Evolutionary conservation across 441 rosid genomes (phyloP).

Genomic region (Biscutella laevigata): DNA sequence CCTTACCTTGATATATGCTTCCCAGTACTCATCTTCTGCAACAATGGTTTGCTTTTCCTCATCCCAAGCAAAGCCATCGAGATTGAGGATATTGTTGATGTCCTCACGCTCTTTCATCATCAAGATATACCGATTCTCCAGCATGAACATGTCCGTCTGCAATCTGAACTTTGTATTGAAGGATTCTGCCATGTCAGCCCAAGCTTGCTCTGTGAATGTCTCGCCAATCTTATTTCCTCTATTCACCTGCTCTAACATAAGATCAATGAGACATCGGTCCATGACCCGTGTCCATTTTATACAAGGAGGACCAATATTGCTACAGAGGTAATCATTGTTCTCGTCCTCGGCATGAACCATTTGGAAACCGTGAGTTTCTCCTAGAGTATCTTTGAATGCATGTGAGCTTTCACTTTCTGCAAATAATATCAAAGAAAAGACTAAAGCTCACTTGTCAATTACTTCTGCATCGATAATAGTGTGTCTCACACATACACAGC

Average conservation of each 20-base stretch:
- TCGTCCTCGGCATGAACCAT: conserved; percentile 27
- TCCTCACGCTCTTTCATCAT: conserved; percentile 64
- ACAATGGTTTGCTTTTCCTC: conserved; percentile 42
- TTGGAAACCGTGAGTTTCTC: conserved; percentile 5
- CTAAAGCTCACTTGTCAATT: neutral
- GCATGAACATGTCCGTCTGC: conserved; percentile 35
- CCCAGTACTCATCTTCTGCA: conserved; percentile 55
- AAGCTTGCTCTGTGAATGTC: conserved; percentile 48
- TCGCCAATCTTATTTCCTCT: conserved; percentile 40
- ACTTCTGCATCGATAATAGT: neutral
- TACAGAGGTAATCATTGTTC: conserved; percentile 25
- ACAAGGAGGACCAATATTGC: conserved; percentile 25
- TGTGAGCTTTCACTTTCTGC: conserved; percentile 14
- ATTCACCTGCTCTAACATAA: conserved; percentile 45
- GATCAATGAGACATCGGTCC: conserved; percentile 52
- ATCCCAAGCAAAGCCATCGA: conserved; percentile 54
- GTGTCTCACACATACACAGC: conserved; percentile 1
- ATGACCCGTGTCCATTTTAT: conserved; percentile 54
- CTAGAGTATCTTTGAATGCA: conserved; percentile 4
- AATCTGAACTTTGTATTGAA: conserved; percentile 49
- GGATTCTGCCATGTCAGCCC: conserved; percentile 48
- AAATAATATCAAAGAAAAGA: no score
- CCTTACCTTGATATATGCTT: conserved; percentile 51
- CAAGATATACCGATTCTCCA: conserved; percentile 45
- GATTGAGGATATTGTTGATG: conserved; percentile 46